Evolutionary conservation across 2,329 filamentous ascomycete genomes (phyloP).

Genomic region (Boeremia exigua): DNA sequence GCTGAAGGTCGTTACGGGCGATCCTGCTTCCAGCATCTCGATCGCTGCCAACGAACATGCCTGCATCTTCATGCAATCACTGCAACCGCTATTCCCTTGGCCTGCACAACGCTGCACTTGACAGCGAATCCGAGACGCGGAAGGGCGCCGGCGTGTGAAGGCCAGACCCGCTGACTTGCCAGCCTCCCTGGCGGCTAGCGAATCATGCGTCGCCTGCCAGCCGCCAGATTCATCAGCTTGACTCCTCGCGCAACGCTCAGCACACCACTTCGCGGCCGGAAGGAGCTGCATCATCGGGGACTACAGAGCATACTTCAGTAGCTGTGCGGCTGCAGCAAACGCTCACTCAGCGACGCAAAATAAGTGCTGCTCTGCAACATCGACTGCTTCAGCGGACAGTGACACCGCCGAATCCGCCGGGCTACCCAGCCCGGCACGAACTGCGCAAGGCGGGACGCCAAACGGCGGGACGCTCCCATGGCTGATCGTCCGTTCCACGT

Average conservation of each 20-base stretch:
- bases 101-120: conserved; percentile 13
- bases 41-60: conserved; percentile 31
- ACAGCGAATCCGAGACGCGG: conserved; percentile 26
- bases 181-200: conserved; percentile 17
- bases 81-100: conserved; percentile 16
- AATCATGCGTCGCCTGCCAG: conserved; percentile 19
- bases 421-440: conserved; percentile 17
- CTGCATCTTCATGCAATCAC: conserved; percentile 24
- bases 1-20: conserved; percentile 13
- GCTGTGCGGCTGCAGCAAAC: conserved; percentile 8
- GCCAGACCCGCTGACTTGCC: conserved; percentile 28
- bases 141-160: conserved; percentile 21
- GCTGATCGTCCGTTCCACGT: conserved; percentile 29
- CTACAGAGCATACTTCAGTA: conserved; percentile 13
- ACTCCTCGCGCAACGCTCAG: conserved; percentile 28
- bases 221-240: conserved; percentile 20
- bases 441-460: conserved; percentile 16
- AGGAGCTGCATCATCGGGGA: conserved; percentile 17
- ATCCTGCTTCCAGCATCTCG: conserved; percentile 20
- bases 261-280: conserved; percentile 12
- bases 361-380: conserved; percentile 8
- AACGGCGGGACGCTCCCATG: conserved; percentile 20
- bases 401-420: conserved; percentile 23
- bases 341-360: conserved; percentile 21
- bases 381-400: conserved; percentile 14